These are phyloP conservation scores for Phytomonas sp. DNA, from an alignment of 208 protist species.

Conservation along the genomic window DNA sequence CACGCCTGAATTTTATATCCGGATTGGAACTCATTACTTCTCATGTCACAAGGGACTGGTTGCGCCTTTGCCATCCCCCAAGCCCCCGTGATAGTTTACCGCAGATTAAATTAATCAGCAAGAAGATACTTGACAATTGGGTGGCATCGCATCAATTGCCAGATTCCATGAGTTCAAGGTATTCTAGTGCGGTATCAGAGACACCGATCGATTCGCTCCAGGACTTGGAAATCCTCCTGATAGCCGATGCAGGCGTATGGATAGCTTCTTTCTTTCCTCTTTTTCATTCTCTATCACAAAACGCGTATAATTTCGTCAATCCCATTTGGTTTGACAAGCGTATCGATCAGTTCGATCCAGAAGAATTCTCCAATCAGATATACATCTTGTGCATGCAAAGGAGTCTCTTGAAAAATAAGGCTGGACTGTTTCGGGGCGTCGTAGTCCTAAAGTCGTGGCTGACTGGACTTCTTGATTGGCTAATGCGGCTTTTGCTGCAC, in stretches of 20 bases:
- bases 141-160: neutral
- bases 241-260: neutral
- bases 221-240: neutral
- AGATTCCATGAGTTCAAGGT: neutral
- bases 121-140: neutral
- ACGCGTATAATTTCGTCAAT: neutral
- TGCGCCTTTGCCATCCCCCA: neutral
- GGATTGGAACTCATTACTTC: neutral
- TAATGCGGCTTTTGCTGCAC: neutral
- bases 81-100: neutral
- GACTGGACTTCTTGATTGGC: constrained; percentile 33
- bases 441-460: constrained; percentile 58
- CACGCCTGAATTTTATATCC: neutral
- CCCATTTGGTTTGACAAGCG: neutral
- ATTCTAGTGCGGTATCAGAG: neutral
- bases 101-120: neutral
- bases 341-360: constrained; percentile 11
- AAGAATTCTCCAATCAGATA: constrained; percentile 49
- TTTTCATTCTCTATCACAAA: neutral
- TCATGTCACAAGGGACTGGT: neutral
- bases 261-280: neutral
- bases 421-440: constrained; percentile 27
- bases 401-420: constrained; percentile 33
- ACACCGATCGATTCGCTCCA: neutral
- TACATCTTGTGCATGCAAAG: constrained; percentile 33